Base-by-base conservation (phyloP, 495 filamentous ascomycete genomes). In the Penicillium canariense region DNA sequence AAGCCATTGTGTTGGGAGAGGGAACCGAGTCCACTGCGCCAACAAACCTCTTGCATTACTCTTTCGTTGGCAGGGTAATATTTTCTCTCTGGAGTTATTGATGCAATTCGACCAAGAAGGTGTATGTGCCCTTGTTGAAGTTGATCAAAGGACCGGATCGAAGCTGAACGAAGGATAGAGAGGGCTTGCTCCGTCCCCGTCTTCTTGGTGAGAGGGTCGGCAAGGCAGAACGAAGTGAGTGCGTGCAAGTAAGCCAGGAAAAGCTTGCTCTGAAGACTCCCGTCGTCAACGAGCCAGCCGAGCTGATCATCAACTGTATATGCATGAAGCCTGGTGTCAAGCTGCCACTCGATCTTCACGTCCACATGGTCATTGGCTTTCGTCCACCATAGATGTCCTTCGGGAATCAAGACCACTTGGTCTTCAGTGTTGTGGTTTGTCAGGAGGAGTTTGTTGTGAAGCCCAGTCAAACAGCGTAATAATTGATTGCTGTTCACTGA, bases 181-280 rank as follows among this genome's bases (percentile, higher is more conserved):
- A 89, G 60, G 3, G 71, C 66, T 57, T 87, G 72, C 52, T 89
- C 86, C 0, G 83, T 87, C 0, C 87, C 87, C 3, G 83, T 88
- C 23, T 67, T 72, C 0, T 58, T 51, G 0, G 82, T 85, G 0
- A 89, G 62, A 0, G 73, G 69, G 56, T 90, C 87, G 0, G 80
- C 76, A 1, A 87, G 54, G 39, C 74, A 80, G 46, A 72, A 77
- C 2, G 83, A 80, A 0, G 85, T 89, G 0, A 84, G n/a, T 0
- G 84, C 84, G 56, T 89, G 84, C 1, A 88, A 70, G 48, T 81
- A 82, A 32, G 69, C 75, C 9, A 82, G 58, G 46, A 72, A 75
- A 0, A 88, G 63, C 56, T 76, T 81, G 68, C 78, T 82, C 14
- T 77, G 70, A 2, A 87, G 46, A 20, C 72, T 80, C 0, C 79